Percentiles rank a stretch among this genome's conserved stretches.
Conservation (phyloP, 106 monocot genomes). For the Posidonia australis region DNA sequence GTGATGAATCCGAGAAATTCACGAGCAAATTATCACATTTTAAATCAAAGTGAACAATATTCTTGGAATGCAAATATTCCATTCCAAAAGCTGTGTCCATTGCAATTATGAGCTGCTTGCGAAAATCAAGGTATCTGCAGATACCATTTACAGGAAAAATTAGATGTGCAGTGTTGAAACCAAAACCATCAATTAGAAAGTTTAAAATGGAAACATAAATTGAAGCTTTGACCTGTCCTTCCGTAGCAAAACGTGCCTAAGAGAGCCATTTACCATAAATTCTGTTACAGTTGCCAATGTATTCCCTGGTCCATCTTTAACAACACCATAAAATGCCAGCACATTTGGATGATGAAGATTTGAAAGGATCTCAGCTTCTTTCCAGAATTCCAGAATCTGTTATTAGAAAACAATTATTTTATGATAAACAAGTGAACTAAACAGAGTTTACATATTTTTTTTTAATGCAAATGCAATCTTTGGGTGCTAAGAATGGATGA, state of each 20-base stretch:
- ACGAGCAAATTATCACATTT: slow-evolving; percentile 95
- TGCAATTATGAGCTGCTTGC: slow-evolving; percentile 69
- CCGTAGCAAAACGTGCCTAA: slow-evolving; percentile 33
- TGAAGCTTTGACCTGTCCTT: slow-evolving; percentile 27
- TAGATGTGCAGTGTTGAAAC: not conserved
- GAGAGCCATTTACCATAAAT: slow-evolving; percentile 55
- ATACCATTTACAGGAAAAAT: slow-evolving; percentile 1
- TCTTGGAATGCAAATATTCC: slow-evolving; percentile 90
- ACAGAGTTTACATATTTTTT: not conserved
- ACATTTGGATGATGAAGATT: slow-evolving; percentile 57
- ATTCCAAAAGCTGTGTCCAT: slow-evolving; percentile 93
- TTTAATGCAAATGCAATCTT: not conserved
- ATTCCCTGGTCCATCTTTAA: slow-evolving; percentile 41
- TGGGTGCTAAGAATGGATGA: too few species aligned
- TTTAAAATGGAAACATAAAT: not conserved
- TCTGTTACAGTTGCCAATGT: slow-evolving; percentile 57
- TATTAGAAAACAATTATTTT: not conserved
- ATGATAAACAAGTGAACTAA: not conserved
- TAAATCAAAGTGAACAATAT: slow-evolving; percentile 87
- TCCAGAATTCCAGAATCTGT: slow-evolving; percentile 49
- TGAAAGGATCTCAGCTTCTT: slow-evolving; percentile 47
- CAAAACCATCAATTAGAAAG: not conserved
- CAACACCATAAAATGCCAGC: slow-evolving; percentile 61
- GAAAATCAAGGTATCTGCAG: slow-evolving; percentile 56
- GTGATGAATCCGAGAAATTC: slow-evolving; percentile 57